phyloP scores from a whole-genome alignment of 345 rosid genomes.

The Aquilaria sinensis region DNA sequence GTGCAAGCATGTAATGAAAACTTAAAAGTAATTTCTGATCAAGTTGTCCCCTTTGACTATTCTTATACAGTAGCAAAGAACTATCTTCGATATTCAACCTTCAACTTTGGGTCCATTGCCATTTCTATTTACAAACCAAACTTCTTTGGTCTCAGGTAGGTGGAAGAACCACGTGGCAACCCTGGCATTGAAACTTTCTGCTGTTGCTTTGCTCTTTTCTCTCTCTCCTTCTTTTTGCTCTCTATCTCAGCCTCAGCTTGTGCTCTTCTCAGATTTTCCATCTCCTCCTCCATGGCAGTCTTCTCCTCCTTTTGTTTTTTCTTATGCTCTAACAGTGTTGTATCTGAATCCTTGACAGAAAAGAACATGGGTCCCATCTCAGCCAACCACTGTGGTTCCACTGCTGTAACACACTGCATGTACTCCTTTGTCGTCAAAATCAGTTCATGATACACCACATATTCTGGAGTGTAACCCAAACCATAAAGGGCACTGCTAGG shows the following conservation, averaged over 20 bases:
- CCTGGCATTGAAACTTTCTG: slow-evolving; percentile 78
- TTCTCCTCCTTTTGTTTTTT: slow-evolving; percentile 85
- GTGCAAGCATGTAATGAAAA: no score
- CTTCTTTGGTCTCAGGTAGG: slow-evolving; percentile 79
- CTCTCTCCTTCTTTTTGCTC: slow-evolving; percentile 48
- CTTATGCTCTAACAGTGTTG: slow-evolving; percentile 85
- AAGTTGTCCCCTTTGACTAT: no score
- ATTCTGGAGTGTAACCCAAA: slow-evolving; percentile 77
- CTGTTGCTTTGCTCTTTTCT: slow-evolving; percentile 64
- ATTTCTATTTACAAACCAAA: slow-evolving; percentile 44
- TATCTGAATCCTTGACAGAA: slow-evolving; percentile 86
- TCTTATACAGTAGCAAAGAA: no score
- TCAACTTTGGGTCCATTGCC: not conserved
- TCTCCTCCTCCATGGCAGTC: slow-evolving; percentile 93
- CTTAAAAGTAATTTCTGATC: no score
- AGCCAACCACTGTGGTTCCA: slow-evolving; percentile 93
- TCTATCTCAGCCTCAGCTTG: slow-evolving; percentile 57
- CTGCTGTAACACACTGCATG: slow-evolving; percentile 95
- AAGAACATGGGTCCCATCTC: slow-evolving; percentile 98
- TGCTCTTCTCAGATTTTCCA: slow-evolving; percentile 76
- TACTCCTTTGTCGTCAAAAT: slow-evolving; percentile 87
- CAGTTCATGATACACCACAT: slow-evolving; percentile 89
- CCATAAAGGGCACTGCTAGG: slow-evolving; percentile 94
- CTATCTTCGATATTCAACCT: no score
- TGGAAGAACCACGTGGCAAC: slow-evolving; percentile 45